Base-by-base conservation (phyloP, 2,329 filamentous ascomycete genomes). In the Aspergillus sp. region DNA sequence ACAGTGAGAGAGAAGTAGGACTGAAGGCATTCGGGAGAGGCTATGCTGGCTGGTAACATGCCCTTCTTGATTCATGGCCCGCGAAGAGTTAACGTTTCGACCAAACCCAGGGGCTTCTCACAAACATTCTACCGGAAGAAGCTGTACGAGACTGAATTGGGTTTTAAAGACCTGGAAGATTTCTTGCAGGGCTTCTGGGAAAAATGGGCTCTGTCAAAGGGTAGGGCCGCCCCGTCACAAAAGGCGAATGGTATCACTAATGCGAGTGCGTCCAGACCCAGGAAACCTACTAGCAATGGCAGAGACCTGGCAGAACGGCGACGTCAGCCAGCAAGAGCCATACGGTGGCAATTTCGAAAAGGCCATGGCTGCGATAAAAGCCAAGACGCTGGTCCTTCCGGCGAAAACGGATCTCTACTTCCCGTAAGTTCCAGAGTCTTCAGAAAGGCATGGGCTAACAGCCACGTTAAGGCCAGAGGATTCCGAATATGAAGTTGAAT, bases 101-200 rank as follows among this genome's bases (percentile, higher is more conserved):
- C 17, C 25, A 49, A 25, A 28, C 56, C 60, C 45, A 80, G 87
- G 91, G 91, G 91, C 0, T 91, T 94, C 69, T 90, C 87, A 55
- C 91, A 93, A 69, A 84, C 89, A 0, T 94, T 93, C 70, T 94
- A 94, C 69, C 84, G 91, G 1, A 81, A 91, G 66, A 88, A 83
- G 71, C 62, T 91, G n/a, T 89, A 89, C 72, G 85, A 91, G 72
- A 87, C 75, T 1, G 79, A 72, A 0, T 81, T 93, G 8, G 88
- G 89, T 0, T 92, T 84, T 69, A 87, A 87, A 66, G 81, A 86
- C 58, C 80, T 93, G 2, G 90, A 93, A 64, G 87, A 91, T 57
- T 94, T 93, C 64, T 85, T 94, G 82, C 79, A 86, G 7, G 85
- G 83, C 13, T 92, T 91, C 70, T 94, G 91, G 90, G 91, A 93